Percentiles rank a stretch among this genome's conserved stretches.
These are phyloP conservation scores for Clitopilus passeckerianus DNA, from an alignment of 768 basidiomycete genomes.

Conservation along the genomic window DNA sequence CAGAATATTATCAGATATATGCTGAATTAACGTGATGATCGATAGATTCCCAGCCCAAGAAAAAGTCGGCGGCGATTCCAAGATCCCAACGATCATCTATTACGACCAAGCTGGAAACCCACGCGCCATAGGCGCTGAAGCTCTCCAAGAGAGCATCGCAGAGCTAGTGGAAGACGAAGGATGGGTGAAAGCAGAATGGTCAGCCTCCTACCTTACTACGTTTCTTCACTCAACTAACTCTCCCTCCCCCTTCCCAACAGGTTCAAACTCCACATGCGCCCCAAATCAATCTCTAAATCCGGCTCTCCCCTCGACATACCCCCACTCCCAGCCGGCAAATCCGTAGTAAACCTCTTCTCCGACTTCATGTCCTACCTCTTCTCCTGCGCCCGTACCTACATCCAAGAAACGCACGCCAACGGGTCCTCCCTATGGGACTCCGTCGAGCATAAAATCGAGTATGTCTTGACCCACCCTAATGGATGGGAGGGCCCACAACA, in stretches of 20 bases:
- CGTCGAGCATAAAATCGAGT: slow-evolving; percentile 31
- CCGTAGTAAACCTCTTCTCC: slow-evolving; percentile 35
- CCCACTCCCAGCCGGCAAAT: slow-evolving; percentile 36
- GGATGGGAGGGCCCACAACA: slow-evolving; percentile 55
- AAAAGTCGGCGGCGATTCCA: slow-evolving; percentile 38
- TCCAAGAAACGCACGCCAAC: slow-evolving; percentile 32
- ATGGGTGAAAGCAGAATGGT: slow-evolving; percentile 52
- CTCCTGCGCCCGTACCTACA: slow-evolving; percentile 32
- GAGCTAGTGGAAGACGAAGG: slow-evolving; percentile 38
- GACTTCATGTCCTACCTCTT: slow-evolving; percentile 44
- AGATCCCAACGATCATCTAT: slow-evolving; percentile 43
- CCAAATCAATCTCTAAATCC: slow-evolving; percentile 9
- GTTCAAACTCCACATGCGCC: slow-evolving; percentile 30
- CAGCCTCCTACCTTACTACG: slow-evolving; percentile 11
- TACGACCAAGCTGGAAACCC: slow-evolving; percentile 37
- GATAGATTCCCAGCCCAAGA: slow-evolving; percentile 46
- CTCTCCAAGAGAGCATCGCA: slow-evolving; percentile 30
- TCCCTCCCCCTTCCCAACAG: slow-evolving; percentile 2
- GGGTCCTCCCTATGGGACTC: slow-evolving; percentile 36
- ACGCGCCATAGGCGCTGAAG: slow-evolving; percentile 44
- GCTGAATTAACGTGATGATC: background rate
- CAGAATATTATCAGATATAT: slow-evolving; percentile 20
- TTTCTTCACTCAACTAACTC: background rate
- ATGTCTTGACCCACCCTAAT: slow-evolving; percentile 52
- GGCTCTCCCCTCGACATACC: slow-evolving; percentile 24